Conservation (phyloP, 371 early-diverging fungal genomes). For the Lichtheimia ramosa region DNA sequence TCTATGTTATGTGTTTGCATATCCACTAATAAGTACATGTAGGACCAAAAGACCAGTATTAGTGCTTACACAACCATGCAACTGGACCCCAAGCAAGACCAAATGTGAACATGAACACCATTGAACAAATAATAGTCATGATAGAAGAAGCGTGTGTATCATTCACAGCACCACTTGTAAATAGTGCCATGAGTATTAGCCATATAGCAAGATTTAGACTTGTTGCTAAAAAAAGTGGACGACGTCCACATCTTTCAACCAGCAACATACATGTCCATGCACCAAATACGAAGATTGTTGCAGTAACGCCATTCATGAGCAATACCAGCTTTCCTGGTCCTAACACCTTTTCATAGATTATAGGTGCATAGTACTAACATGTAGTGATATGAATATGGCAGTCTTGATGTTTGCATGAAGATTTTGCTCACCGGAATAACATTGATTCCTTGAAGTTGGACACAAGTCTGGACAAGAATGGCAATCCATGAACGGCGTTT, state of each 20-base stretch:
- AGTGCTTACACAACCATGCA: too few species aligned
- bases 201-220: conserved; percentile 32
- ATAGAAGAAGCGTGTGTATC: too few species aligned
- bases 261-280: conserved; percentile 31
- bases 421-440: conserved; percentile 45
- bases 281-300: conserved; percentile 32
- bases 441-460: conserved; percentile 73
- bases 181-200: conserved; percentile 37
- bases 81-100: too few species aligned
- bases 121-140: too few species aligned
- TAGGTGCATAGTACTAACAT: conserved; percentile 64
- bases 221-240: conserved; percentile 37
- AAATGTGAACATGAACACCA: too few species aligned
- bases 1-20: too few species aligned
- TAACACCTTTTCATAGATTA: conserved; percentile 61
- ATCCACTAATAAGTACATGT: too few species aligned
- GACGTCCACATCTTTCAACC: conserved; percentile 40
- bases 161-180: conserved; percentile 5
- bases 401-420: too few species aligned
- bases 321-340: conserved; percentile 29
- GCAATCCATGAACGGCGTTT: conserved; percentile 63
- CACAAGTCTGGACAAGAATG: conserved; percentile 60
- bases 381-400: too few species aligned
- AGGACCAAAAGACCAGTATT: too few species aligned
- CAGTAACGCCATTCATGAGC: conserved; percentile 40